Conservation (phyloP, 805 yeast genomes). For the Scheffersomyces amazonensis region DNA sequence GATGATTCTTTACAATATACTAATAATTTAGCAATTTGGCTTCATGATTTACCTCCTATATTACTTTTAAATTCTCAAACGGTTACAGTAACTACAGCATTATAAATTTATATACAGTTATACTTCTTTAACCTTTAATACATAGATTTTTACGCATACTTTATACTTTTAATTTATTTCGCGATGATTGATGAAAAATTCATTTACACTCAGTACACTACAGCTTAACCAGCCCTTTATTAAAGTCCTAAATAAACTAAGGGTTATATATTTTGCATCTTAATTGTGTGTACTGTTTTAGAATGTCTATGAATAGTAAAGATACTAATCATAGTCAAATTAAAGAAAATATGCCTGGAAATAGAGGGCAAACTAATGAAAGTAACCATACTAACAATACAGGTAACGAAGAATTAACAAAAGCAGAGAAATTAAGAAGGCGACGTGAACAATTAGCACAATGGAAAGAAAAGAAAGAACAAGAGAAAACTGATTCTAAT, state of each 20-base stretch:
- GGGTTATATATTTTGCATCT: too few species aligned
- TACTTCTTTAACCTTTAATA: background rate
- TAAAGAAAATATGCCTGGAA: background rate
- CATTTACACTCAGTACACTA: too few species aligned
- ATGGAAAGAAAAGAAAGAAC: constrained; percentile 58
- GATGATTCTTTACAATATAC: constrained; percentile 72
- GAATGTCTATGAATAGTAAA: background rate
- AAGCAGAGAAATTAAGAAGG: constrained; percentile 31
- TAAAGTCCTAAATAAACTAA: too few species aligned
- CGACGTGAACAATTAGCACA: constrained; percentile 55
- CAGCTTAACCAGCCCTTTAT: too few species aligned
- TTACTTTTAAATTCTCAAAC: constrained; percentile 86
- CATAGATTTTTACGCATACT: background rate
- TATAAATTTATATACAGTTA: constrained; percentile 32
- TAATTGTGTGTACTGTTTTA: constrained; percentile 1
- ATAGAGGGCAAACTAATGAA: constrained; percentile 1
- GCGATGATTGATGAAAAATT: too few species aligned
- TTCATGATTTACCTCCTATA: constrained; percentile 78
- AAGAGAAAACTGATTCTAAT: constrained; percentile 14
- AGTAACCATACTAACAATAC: constrained; percentile 13
- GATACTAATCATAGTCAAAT: background rate
- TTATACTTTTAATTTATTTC: too few species aligned
- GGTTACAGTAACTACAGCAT: constrained; percentile 93
- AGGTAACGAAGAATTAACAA: constrained; percentile 12
- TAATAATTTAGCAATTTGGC: constrained; percentile 74